Base-by-base conservation (phyloP, 139 green algal species). In the Chara braunii region DNA sequence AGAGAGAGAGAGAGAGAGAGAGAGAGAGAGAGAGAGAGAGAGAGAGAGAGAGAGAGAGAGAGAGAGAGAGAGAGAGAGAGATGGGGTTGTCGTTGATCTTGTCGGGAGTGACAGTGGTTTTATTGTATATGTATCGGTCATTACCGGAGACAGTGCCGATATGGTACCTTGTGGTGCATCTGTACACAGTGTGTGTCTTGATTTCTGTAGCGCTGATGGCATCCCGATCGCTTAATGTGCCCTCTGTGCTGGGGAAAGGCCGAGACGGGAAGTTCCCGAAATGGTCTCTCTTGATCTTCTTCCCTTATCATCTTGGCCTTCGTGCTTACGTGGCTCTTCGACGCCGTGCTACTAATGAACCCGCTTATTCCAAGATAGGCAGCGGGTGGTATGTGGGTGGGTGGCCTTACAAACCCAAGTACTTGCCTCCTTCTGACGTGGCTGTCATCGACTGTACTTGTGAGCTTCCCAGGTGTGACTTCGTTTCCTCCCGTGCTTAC, bases 391-490 rank as follows among this genome's bases (percentile, higher is more conserved):
- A 48, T 18, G 40, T 48, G 18, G 40, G 40, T 18, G 40, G 40
- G 18, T 48, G 40, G 40, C 40, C 40, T 26, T 48, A 18, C 40
- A 18, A 18, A 18, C 18, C 40, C 40, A 48, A 48, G 40, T 18
- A 48, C 40, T 18, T 48, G 18, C 40, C 40, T 18, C 40, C 40
- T 18, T 18, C 18, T 18, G 40, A 48, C 40, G 40, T 48, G 18
- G 40, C 40, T 48, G 40, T 48, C 40, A 48, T 48, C 40, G 40
- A 48, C 40, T 48, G 40, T 18, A 48, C 40, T 18, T 48, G 40
- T 18, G 40, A 48, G 40, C 40, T 48, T 18, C 18, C 18, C 40
- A 18, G 40, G 18, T 26, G 18, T 18, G 18, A 18, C 18, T 48
- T 18, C 40, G 18, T 48, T 18, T 26, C 18, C 18, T 18, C 18